Evolutionary conservation across 2,329 filamentous ascomycete species (phyloP).

Genomic region (Neobulgaria alba): DNA sequence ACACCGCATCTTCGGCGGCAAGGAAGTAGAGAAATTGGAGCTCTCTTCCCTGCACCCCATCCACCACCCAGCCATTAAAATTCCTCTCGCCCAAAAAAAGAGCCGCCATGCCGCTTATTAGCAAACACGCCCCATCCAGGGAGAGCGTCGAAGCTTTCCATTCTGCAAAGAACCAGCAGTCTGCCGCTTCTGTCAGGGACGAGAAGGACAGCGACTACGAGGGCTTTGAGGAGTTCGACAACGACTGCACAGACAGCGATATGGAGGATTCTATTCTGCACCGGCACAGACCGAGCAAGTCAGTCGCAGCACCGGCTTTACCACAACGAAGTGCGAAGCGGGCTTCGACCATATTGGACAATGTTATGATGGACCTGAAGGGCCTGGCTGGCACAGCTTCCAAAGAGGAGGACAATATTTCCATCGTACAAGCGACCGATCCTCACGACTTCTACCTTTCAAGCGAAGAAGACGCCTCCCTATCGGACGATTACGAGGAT

Average conservation of each 20-base stretch:
- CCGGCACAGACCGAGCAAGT: slow-evolving; percentile 17
- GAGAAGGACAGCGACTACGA: slow-evolving; percentile 8
- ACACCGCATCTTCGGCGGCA: too few relatives aligned
- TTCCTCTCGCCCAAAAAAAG: too few relatives aligned
- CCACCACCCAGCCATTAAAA: too few relatives aligned
- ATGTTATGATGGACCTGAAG: slow-evolving; percentile 22
- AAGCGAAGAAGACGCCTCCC: slow-evolving; percentile 57
- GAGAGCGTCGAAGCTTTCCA: slow-evolving; percentile 9
- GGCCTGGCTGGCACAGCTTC: slow-evolving; percentile 15
- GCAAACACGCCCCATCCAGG: slow-evolving; percentile 16
- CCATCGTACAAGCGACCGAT: slow-evolving; percentile 19
- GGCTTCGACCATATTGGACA: slow-evolving; percentile 20
- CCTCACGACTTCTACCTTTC: slow-evolving; percentile 56
- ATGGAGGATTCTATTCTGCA: slow-evolving; percentile 25
- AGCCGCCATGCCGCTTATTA: slow-evolving; percentile 20
- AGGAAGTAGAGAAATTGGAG: too few relatives aligned
- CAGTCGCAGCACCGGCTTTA: slow-evolving; percentile 15
- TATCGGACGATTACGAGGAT: slow-evolving; percentile 51
- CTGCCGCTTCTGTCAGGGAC: slow-evolving; percentile 1
- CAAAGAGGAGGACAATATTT: slow-evolving; percentile 11
- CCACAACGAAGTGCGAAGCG: slow-evolving; percentile 22
- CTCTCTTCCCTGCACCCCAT: too few relatives aligned
- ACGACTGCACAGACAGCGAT: slow-evolving; percentile 20
- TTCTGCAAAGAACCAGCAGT: slow-evolving; percentile 2
- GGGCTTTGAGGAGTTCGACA: slow-evolving; percentile 17